Evolutionary conservation across 179 eudicot genomes (phyloP), one percentile per base, ranked within the genome.

Genomic region (Heliamphora pulchella): DNA sequence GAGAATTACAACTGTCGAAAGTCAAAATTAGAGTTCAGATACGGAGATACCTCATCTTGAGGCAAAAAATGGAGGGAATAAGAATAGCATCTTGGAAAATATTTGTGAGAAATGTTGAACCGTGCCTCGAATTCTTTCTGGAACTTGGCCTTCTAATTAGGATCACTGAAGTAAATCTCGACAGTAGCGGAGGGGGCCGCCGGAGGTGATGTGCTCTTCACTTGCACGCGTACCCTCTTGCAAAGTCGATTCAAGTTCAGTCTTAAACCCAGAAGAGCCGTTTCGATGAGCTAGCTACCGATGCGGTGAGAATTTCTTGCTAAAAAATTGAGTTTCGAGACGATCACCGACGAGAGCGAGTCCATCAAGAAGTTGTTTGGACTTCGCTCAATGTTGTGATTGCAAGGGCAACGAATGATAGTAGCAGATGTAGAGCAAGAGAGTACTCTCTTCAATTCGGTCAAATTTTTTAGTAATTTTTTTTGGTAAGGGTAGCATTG

Each of bases 31-130:
- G 31, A 31, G 31, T 31, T 31, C 31, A 31, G 31, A 31, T 31
- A 31, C 31, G 31, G 31, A 4, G 61, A 44, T 83, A 92, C 97
- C 99, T 86, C 96, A 93, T 94, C 69, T 78, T 89, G 75, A 96
- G 98, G 79, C 98, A 96, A 71, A 96, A 92, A 51, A 97, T 94
- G 50, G 99, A 94, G 20, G 96, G 99, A 75, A 85, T 88, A 6
- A 97, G 91, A 43, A 79, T 81, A 22, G 91, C 91, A 73, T 94
- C 89, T 2, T 79, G 81, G 80, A 92, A 87, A 61, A 82, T 62
- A 68, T 95, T 97, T 4, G 93, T 88, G 98, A 41, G 98, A 98
- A 48, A 96, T 83, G 59, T 81, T 83, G 76, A 96, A 96, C 3
- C 98, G 89, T 9, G 68, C 77, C 86, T 92, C 92, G 79, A 96